Evolutionary conservation across 179 eudicot genomes (phyloP).

Genomic region (Beta corolliflora): DNA sequence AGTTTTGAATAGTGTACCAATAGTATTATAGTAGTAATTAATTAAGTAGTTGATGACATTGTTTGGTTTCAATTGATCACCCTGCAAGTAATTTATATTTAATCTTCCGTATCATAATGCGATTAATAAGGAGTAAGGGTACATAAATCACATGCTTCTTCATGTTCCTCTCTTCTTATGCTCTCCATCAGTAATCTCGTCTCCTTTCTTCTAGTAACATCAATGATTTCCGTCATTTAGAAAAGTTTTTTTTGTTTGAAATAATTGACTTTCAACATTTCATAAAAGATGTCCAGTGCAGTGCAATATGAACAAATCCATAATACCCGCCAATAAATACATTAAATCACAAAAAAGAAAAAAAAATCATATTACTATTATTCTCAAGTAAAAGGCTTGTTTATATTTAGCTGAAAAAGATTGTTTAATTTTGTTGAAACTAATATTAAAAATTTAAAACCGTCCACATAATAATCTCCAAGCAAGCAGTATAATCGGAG

Average conservation of each 20-base stretch:
- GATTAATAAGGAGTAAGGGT: constrained; percentile 6
- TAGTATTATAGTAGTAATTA: neutral
- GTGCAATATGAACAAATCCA: no score
- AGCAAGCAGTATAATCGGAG: no score
- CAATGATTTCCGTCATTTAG: neutral
- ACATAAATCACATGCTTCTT: constrained; percentile 24
- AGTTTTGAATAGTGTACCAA: neutral
- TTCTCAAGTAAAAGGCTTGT: no score
- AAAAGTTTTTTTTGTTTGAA: neutral
- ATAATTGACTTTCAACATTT: neutral
- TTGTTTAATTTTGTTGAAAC: no score
- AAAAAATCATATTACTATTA: no score
- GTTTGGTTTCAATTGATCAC: neutral
- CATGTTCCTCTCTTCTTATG: constrained; percentile 12
- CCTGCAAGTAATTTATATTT: neutral
- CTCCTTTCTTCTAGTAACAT: neutral
- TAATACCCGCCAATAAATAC: no score
- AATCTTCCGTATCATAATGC: constrained; percentile 12
- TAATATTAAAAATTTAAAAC: no score
- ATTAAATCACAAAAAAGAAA: no score
- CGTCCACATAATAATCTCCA: no score
- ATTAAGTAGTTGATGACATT: neutral
- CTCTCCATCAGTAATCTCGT: neutral
- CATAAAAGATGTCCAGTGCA: no score
- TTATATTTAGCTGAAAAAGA: no score